These are phyloP conservation scores for Polyporus tsugae DNA, from an alignment of 1,284 basidiomycete genomes.

Conservation along the genomic window DNA sequence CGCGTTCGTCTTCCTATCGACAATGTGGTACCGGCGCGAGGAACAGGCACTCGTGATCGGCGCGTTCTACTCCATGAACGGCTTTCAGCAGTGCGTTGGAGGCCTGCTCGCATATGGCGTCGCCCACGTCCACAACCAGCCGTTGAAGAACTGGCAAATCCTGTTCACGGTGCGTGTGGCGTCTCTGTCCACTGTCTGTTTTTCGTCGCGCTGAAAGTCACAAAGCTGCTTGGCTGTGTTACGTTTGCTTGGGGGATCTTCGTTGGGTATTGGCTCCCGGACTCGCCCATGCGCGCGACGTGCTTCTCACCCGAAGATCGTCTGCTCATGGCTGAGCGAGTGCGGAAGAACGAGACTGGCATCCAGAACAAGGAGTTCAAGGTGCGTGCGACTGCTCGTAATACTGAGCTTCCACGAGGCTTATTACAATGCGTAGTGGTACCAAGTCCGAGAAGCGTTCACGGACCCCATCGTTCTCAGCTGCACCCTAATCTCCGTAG, in stretches of 20 bases:
- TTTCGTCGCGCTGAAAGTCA: neutral
- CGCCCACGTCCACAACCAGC: conserved; percentile 51
- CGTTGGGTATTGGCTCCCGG: conserved; percentile 59
- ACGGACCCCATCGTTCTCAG: conserved; percentile 57
- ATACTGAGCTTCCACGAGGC: neutral
- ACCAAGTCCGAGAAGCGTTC: conserved; percentile 49
- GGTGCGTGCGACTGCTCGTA: conserved; percentile 30
- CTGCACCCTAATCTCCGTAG: conserved; percentile 21
- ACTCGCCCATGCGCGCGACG: conserved; percentile 57
- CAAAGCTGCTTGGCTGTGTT: conserved; percentile 52
- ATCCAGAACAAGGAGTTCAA: conserved; percentile 65
- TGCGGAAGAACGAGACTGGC: conserved; percentile 62
- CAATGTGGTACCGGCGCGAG: conserved; percentile 62
- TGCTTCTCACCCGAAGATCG: conserved; percentile 59
- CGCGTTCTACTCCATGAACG: conserved; percentile 60
- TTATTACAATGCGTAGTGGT: conserved; percentile 32
- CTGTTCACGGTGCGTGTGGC: conserved; percentile 51
- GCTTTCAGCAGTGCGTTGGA: conserved; percentile 61
- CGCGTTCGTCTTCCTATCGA: conserved; percentile 53
- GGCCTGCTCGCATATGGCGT: conserved; percentile 60
- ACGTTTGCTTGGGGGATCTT: conserved; percentile 60
- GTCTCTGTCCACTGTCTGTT: neutral
- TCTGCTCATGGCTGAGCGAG: conserved; percentile 61
- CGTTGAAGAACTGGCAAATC: conserved; percentile 61
- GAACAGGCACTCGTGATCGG: conserved; percentile 60